Conservation (phyloP, 1,284 basidiomycete genomes). For the Inonotus obliquus region DNA sequence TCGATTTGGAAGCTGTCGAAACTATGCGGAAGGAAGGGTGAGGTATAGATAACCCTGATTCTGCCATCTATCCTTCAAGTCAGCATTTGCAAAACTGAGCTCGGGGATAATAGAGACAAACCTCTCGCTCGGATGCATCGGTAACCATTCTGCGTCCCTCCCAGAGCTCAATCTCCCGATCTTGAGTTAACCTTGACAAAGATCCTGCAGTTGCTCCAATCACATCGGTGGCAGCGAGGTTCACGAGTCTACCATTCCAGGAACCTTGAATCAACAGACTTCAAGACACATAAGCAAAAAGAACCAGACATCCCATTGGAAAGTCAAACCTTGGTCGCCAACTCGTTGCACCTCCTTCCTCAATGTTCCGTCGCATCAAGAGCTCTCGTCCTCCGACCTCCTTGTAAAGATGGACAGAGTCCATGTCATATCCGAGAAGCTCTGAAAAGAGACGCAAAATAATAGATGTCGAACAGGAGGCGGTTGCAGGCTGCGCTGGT, state of each 20-base stretch:
- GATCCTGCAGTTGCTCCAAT: slow-evolving; percentile 60
- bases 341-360: slow-evolving; percentile 49
- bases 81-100: neutral
- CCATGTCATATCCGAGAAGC: slow-evolving; percentile 53
- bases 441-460: slow-evolving; percentile 45
- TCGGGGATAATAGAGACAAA: slow-evolving; percentile 21
- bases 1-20: slow-evolving; percentile 55
- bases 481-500: slow-evolving; percentile 42
- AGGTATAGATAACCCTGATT: slow-evolving; percentile 42
- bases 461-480: slow-evolving; percentile 47
- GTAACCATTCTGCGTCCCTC: slow-evolving; percentile 53
- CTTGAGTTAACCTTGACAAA: slow-evolving; percentile 51
- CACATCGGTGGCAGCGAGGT: slow-evolving; percentile 56
- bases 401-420: slow-evolving; percentile 60
- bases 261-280: slow-evolving; percentile 55
- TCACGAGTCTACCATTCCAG: slow-evolving; percentile 52
- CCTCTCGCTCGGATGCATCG: slow-evolving; percentile 43
- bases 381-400: slow-evolving; percentile 63
- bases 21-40: slow-evolving; percentile 59
- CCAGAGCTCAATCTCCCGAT: slow-evolving; percentile 60
- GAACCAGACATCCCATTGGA: neutral
- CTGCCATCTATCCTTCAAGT: slow-evolving; percentile 26
- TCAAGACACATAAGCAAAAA: neutral
- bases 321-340: slow-evolving; percentile 55
- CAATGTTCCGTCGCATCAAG: slow-evolving; percentile 53